Evolutionary conservation across 2,329 filamentous ascomycete genomes (phyloP).

Genomic region (Metarhizium album): DNA sequence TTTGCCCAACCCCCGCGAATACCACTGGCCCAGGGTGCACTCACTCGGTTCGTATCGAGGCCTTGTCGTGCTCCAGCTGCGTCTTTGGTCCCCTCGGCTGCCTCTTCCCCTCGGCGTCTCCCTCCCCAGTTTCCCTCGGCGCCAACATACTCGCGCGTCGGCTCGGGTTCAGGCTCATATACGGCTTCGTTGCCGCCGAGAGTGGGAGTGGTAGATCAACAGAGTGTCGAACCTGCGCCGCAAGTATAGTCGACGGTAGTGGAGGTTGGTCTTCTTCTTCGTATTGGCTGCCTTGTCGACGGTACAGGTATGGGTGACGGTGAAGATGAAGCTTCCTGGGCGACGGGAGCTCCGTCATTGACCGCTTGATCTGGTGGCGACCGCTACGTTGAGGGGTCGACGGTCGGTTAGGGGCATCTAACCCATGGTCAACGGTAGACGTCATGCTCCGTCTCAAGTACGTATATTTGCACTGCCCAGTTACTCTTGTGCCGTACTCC

Average conservation of each 20-base stretch:
- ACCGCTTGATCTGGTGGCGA: slow-evolving; percentile 45
- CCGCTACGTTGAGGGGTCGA: slow-evolving; percentile 14
- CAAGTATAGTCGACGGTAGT: not conserved
- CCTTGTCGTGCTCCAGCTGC: slow-evolving; percentile 27
- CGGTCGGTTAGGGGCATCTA: slow-evolving; percentile 1
- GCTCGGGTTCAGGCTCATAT: slow-evolving; percentile 31
- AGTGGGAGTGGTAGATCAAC: slow-evolving; percentile 35
- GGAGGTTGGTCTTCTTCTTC: slow-evolving; percentile 18
- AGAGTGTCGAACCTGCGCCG: slow-evolving; percentile 26
- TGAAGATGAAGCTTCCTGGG: slow-evolving; percentile 30
- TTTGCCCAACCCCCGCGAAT: no score
- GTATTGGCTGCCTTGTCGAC: slow-evolving; percentile 18
- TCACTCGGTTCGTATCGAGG: slow-evolving; percentile 22
- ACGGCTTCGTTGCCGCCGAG: slow-evolving; percentile 35
- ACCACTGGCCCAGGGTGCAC: slow-evolving; percentile 4
- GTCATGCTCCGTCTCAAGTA: slow-evolving; percentile 2
- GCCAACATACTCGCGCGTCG: slow-evolving; percentile 30
- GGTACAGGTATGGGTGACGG: slow-evolving; percentile 25
- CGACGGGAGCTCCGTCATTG: slow-evolving; percentile 42
- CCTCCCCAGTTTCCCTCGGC: slow-evolving; percentile 20
- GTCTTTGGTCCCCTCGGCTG: slow-evolving; percentile 25
- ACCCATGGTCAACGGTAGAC: slow-evolving; percentile 6
- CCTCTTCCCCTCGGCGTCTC: slow-evolving; percentile 26
- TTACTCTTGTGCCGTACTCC: not conserved
- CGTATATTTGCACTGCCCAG: not conserved